These are phyloP conservation scores for Caryopteris hybrid DNA, from an alignment of 305 asterid genomes.

Conservation along the genomic window DNA sequence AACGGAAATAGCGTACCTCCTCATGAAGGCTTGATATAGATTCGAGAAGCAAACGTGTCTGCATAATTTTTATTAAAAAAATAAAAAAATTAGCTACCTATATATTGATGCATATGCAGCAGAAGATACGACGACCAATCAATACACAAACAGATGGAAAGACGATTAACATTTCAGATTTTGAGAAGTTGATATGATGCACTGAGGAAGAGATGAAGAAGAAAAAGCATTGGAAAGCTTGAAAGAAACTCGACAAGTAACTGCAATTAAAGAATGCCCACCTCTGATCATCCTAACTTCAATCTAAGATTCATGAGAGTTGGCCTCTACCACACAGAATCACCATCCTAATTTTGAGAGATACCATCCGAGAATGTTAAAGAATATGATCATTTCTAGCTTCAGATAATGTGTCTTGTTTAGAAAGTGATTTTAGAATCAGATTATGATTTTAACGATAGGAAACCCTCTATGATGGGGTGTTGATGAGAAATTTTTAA, in stretches of 20 bases:
- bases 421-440: too few relatives aligned
- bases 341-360: too few relatives aligned
- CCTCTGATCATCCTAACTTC: not conserved
- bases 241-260: not conserved
- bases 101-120: too few relatives aligned
- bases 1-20: conserved; percentile 26
- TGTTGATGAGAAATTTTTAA: too few relatives aligned
- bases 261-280: not conserved
- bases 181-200: not conserved
- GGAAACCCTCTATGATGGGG: too few relatives aligned
- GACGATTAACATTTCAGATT: not conserved
- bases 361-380: too few relatives aligned
- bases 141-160: not conserved
- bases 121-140: too few relatives aligned
- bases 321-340: too few relatives aligned
- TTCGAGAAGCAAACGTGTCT: conserved; percentile 36
- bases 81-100: not conserved
- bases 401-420: too few relatives aligned
- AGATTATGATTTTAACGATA: too few relatives aligned
- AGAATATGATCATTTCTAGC: too few relatives aligned
- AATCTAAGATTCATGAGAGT: not conserved
- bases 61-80: conserved; percentile 18
- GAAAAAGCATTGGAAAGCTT: not conserved
- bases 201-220: not conserved
- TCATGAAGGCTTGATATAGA: conserved; percentile 35